Base-by-base conservation (phyloP, 805 yeast species). In the Cephaloascus fragrans region DNA sequence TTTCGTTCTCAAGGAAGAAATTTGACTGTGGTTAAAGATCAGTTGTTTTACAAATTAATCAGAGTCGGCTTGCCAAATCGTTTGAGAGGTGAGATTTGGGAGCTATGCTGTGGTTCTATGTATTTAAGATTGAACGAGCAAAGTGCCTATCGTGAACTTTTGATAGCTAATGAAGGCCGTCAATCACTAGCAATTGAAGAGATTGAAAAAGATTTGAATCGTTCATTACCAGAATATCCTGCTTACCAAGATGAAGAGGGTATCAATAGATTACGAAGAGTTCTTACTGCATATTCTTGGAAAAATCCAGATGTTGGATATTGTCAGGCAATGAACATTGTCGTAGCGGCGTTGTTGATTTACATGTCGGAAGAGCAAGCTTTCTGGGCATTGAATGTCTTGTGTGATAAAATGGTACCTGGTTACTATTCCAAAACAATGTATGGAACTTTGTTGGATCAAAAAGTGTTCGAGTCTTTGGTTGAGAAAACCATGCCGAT, bases 321-420 rank as follows among this genome's bases (percentile, higher is more conserved):
- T 57, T 93, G 99, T 56, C 98, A 93, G 59, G 98, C 97, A 1
- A 93, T 94, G 98, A 93, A 93, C 55, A 93, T 93, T 38, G 88
- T 84, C 6, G 78, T 76, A 2, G 95, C 95, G 2, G 89, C 86
- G 0, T 57, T 84, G 39, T 61, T 84, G 37, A 83, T 83, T 32
- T 83, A 78, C 56, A 88, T 86, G 83, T 83, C 94, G 6, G 99
- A 93, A 57, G 98, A 90, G 47, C 97, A 93, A 59, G 97, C 96
- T 0, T 93, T 87, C 53, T 93, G 97, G 97, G 77, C 90, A 41
- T 68, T 93, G 41, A 75, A 79, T 40, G 74, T 76, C 15, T 59
- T 93, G 3, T 88, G 97, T 62, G 95, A 88, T 43, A 73, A 77
- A 32, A 74, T 84, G 43, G 83, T 88, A 3, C 97, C 97, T 0